A percentile compares a stretch with the other conserved stretches of the same genome.
Conservation (phyloP, 805 yeast species). For the Blastobotrys peoriensis region DNA sequence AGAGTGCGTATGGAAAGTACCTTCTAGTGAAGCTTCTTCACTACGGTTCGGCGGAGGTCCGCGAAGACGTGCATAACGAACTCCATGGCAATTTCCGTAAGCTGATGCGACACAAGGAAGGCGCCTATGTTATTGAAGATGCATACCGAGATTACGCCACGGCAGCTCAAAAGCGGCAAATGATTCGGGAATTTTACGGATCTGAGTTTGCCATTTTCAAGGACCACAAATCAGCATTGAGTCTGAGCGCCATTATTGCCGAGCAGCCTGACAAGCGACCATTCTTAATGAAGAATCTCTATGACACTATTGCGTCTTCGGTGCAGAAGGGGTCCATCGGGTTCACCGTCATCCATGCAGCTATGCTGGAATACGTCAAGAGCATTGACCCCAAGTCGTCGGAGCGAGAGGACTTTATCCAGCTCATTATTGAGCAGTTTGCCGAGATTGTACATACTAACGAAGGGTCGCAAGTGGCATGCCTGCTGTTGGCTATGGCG, state of each 20-base stretch:
- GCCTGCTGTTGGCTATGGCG: slow-evolving; percentile 70
- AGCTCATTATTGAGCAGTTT: slow-evolving; percentile 75
- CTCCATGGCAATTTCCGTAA: slow-evolving; percentile 87
- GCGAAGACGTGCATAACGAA: slow-evolving; percentile 71
- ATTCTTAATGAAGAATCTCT: slow-evolving; percentile 66
- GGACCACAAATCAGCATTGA: slow-evolving; percentile 54
- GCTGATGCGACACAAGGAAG: slow-evolving; percentile 94
- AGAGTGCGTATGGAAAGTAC: slow-evolving; percentile 91
- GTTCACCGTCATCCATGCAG: slow-evolving; percentile 92
- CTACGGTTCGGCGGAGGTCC: slow-evolving; percentile 80
- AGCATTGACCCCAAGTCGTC: slow-evolving; percentile 51
- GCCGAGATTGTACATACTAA: slow-evolving; percentile 94
- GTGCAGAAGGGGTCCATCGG: slow-evolving; percentile 96
- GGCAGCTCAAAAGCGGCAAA: slow-evolving; percentile 77
- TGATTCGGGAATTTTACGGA: slow-evolving; percentile 96
- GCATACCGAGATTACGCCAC: slow-evolving; percentile 78
- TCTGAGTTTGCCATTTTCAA: slow-evolving; percentile 87
- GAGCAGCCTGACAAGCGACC: slow-evolving; percentile 74
- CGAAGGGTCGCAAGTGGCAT: slow-evolving; percentile 91
- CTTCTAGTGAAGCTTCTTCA: slow-evolving; percentile 81
- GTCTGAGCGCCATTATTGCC: slow-evolving; percentile 57
- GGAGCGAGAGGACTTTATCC: slow-evolving; percentile 76
- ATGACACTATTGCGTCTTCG: slow-evolving; percentile 79
- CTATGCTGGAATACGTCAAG: slow-evolving; percentile 81
- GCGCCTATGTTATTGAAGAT: slow-evolving; percentile 96